Evolutionary conservation across 208 protist genomes (phyloP).

Genomic region (Acanthamoeba castellanii): DNA sequence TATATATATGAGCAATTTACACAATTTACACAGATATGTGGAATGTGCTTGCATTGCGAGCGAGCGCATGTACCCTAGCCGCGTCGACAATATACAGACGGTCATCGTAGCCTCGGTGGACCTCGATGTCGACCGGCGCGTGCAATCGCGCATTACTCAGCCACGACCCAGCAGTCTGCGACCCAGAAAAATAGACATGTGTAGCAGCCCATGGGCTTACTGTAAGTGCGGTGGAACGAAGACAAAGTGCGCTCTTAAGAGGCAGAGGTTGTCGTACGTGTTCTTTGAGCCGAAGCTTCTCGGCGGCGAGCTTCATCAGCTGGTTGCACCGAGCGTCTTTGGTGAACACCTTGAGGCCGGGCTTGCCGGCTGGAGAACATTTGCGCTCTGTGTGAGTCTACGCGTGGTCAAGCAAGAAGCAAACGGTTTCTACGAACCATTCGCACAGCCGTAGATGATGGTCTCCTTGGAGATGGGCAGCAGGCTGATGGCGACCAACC

Average conservation of each 20-base stretch:
- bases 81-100: constrained; percentile 69
- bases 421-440: not conserved
- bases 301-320: constrained; percentile 63
- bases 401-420: not conserved
- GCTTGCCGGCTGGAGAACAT: constrained; percentile 40
- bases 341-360: constrained; percentile 9
- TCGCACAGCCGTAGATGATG: constrained; percentile 70
- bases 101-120: constrained; percentile 41
- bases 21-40: not conserved
- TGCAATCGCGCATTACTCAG: not conserved
- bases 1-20: no score
- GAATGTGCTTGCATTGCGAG: not conserved
- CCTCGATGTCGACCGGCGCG: constrained; percentile 62
- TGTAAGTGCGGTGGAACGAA: no score
- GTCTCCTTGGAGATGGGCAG: constrained; percentile 67
- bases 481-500: constrained; percentile 57
- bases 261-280: no score
- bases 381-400: not conserved
- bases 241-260: no score
- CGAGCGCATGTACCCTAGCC: not conserved
- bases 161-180: constrained; percentile 35
- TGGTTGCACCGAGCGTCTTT: constrained; percentile 49
- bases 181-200: no score
- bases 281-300: constrained; percentile 61
- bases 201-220: no score